Conservation (phyloP, 2,329 filamentous ascomycete species). For the Fusarium tupiense region DNA sequence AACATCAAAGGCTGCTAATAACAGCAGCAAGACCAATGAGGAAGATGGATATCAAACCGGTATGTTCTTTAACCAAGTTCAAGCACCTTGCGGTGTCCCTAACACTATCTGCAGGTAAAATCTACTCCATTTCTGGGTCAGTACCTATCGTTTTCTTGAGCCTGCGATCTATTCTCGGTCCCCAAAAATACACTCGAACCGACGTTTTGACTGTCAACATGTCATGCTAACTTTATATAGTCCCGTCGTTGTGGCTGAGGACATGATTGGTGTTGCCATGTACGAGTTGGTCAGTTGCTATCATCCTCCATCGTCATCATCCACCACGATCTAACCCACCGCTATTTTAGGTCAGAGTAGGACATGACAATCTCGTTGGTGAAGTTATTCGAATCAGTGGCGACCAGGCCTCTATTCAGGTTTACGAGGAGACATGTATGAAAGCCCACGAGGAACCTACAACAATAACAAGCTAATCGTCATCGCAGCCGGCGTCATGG, state of each 20-base stretch:
- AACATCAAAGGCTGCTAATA: slow-evolving; percentile 41
- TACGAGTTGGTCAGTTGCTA: slow-evolving; percentile 84
- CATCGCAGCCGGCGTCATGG: slow-evolving; percentile 84
- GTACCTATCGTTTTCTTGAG: slow-evolving; percentile 43
- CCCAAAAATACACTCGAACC: slow-evolving; percentile 8
- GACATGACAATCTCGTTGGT: slow-evolving; percentile 89
- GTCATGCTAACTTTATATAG: slow-evolving; percentile 56
- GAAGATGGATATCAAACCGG: slow-evolving; percentile 53
- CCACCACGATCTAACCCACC: slow-evolving; percentile 18
- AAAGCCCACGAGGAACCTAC: slow-evolving; percentile 8
- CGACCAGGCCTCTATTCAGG: slow-evolving; percentile 97
- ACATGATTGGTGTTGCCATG: slow-evolving; percentile 99
- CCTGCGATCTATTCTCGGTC: background rate
- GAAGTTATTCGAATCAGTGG: slow-evolving; percentile 98
- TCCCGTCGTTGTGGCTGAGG: slow-evolving; percentile 95
- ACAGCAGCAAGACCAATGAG: slow-evolving; percentile 44
- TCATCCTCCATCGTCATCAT: slow-evolving; percentile 5
- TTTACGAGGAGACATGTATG: slow-evolving; percentile 98
- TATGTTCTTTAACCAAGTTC: slow-evolving; percentile 43
- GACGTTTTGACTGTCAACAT: background rate
- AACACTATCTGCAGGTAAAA: slow-evolving; percentile 60
- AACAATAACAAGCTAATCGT: slow-evolving; percentile 28
- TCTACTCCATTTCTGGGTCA: slow-evolving; percentile 71
- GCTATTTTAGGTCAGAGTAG: slow-evolving; percentile 78
- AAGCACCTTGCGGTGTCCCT: slow-evolving; percentile 36